Evolutionary conservation across 2,329 filamentous ascomycete genomes (phyloP), one percentile per base, ranked within the genome.

Genomic region (Emergomyces orientalis): DNA sequence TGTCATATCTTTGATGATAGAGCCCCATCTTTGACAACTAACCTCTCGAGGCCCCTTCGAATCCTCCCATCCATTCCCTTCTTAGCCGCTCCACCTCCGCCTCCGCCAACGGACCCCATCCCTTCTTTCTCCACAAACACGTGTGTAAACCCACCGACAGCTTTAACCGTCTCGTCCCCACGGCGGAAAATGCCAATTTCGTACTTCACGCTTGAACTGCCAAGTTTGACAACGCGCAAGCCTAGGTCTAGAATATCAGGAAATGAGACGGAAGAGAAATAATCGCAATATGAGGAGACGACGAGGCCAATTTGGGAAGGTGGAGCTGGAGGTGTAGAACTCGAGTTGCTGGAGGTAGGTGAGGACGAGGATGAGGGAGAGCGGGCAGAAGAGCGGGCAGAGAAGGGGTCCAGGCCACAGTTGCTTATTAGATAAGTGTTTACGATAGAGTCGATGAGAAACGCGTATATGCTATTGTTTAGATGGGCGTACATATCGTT

Each of bases 401-500:
- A 89, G 34, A 91, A 84, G 4, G 90, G 92, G 66, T 88, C 77
- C 60, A 95, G 82, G 14, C 83, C 83, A 74, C 90, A 95, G 70
- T 89, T 81, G 60, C 87, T 81, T 65, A 96, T 91, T 22, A 97
- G 84, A 74, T 94, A 97, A 58, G 88, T 83, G 75, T 97, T 97
- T 73, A 96, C 86, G 63, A 96, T 85, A 1, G 90, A 92, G 78
- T 97, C 93, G 74, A 96, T 94, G 63, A 95, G 82, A 65, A 89
- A 88, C 70, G 89, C 89, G 76, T 96, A 96, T 61, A 94, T 82
- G 49, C 87, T 89, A 73, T 96, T 96, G 78, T 96, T 96, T 81
- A 96, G 86, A 73, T 97, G 93, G 65, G 90, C 83, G 75, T 94
- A 96, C 89, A 95, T 94, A 78, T 96, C 91, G 73, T 96, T 96